phyloP scores from a whole-genome alignment of 371 early-diverging fungal species.

The Mucor sp. region DNA sequence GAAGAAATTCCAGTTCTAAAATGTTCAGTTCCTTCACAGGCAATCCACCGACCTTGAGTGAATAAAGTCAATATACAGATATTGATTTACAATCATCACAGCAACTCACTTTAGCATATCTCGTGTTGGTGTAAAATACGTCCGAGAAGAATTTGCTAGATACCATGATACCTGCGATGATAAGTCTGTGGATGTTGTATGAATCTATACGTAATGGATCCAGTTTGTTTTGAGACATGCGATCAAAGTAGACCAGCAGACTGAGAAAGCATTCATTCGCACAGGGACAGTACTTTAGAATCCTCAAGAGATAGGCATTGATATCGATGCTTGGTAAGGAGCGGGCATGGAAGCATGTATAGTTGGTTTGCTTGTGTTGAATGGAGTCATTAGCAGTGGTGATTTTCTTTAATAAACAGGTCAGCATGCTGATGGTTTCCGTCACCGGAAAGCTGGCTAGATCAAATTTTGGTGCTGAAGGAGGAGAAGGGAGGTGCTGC shows the following conservation, averaged over 20 bases:
- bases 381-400: slow-evolving; percentile 28
- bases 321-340: slow-evolving; percentile 52
- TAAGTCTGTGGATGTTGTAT: slow-evolving; percentile 81
- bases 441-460: slow-evolving; percentile 30
- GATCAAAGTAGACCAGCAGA: slow-evolving; percentile 78
- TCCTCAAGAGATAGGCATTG: slow-evolving; percentile 63
- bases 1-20: slow-evolving; percentile 85
- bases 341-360: slow-evolving; percentile 63
- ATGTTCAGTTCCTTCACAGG: slow-evolving; percentile 88
- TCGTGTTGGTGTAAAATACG: slow-evolving; percentile 84
- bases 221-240: slow-evolving; percentile 51
- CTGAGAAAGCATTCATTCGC: slow-evolving; percentile 78
- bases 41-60: slow-evolving; percentile 87
- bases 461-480: slow-evolving; percentile 10
- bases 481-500: neutral
- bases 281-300: slow-evolving; percentile 78
- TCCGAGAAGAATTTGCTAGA: slow-evolving; percentile 83
- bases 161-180: slow-evolving; percentile 80
- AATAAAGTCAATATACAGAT: neutral
- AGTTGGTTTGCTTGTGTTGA: slow-evolving; percentile 12
- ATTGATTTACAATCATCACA: neutral
- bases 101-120: slow-evolving; percentile 71
- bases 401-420: slow-evolving; percentile 33
- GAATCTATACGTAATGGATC: slow-evolving; percentile 71
- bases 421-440: slow-evolving; percentile 39